A percentile compares a stretch with the other conserved stretches of the same genome.
phyloP scores from a whole-genome alignment of 371 early-diverging fungal species.

The Syncephalastrum monosporum region DNA sequence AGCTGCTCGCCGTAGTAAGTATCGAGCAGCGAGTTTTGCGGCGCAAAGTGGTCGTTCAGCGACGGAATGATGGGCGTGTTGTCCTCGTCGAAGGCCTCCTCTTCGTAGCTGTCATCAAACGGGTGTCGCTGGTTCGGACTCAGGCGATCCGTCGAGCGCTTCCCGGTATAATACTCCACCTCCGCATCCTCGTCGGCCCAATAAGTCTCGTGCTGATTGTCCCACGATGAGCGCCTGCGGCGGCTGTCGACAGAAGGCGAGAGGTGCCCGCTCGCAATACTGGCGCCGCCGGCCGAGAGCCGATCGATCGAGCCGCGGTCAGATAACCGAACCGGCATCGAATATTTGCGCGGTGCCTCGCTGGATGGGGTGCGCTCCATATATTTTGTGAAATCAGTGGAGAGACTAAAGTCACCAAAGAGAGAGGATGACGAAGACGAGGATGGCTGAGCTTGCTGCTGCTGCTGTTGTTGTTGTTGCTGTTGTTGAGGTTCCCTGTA shows the following conservation, averaged over 20 bases:
- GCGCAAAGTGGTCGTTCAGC: conserved; percentile 47
- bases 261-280: conserved; percentile 2
- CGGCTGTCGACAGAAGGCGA: conserved; percentile 7
- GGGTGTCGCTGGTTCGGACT: conserved; percentile 4
- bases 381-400: conserved; percentile 38
- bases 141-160: too few species aligned
- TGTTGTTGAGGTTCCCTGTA: conserved; percentile 1
- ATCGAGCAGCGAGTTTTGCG: conserved; percentile 43
- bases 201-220: conserved; percentile 6
- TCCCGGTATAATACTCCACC: too few species aligned
- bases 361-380: conserved; percentile 21
- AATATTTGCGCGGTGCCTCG: conserved; percentile 26
- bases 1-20: conserved; percentile 43
- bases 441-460: conserved; percentile 10
- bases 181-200: too few species aligned
- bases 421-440: conserved; percentile 24
- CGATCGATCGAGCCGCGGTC: conserved; percentile 17
- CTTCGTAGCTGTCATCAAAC: conserved; percentile 10
- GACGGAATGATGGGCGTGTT: conserved; percentile 44
- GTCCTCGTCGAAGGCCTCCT: conserved; percentile 6
- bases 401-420: conserved; percentile 45
- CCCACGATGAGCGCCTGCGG: conserved; percentile 18
- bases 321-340: conserved; percentile 22
- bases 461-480: conserved; percentile 21
- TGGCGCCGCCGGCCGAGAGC: conserved; percentile 9